These are phyloP conservation scores for Kluyveromyces sp. DNA, from an alignment of 1,139 yeast species.

Conservation along the genomic window DNA sequence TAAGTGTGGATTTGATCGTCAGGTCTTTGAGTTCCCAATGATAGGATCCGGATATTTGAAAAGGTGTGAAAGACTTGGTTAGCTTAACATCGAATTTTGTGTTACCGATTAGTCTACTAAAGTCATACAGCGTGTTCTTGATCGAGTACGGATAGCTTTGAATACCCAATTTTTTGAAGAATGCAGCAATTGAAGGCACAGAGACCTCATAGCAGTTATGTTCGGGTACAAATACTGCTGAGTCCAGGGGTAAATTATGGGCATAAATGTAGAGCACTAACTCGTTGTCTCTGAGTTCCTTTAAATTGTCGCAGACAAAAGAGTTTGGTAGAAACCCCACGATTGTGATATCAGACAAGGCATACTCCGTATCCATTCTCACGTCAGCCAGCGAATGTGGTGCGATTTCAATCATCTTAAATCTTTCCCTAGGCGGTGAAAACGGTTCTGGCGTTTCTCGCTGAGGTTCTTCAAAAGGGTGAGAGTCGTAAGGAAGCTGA, in stretches of 20 bases:
- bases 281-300: neutral
- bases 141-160: slow-evolving; percentile 1
- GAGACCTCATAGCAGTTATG: slow-evolving; percentile 9
- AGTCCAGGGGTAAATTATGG: neutral
- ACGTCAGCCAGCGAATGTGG: neutral
- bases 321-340: slow-evolving; percentile 2
- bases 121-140: neutral
- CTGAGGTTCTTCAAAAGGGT: neutral
- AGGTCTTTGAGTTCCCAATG: neutral
- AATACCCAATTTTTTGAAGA: slow-evolving; percentile 2
- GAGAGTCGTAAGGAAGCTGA: neutral
- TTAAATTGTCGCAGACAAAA: neutral
- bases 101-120: neutral
- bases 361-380: neutral
- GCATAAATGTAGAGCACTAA: slow-evolving; percentile 1
- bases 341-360: neutral
- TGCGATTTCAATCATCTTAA: neutral
- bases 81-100: slow-evolving; percentile 1
- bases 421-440: neutral
- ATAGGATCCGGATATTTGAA: neutral
- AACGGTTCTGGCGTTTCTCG: neutral
- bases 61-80: neutral
- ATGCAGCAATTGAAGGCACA: slow-evolving; percentile 3
- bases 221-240: slow-evolving; percentile 1
- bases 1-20: neutral